These are phyloP conservation scores for Blastomyces parvus DNA, from an alignment of 2,329 filamentous ascomycete genomes.

Conservation along the genomic window DNA sequence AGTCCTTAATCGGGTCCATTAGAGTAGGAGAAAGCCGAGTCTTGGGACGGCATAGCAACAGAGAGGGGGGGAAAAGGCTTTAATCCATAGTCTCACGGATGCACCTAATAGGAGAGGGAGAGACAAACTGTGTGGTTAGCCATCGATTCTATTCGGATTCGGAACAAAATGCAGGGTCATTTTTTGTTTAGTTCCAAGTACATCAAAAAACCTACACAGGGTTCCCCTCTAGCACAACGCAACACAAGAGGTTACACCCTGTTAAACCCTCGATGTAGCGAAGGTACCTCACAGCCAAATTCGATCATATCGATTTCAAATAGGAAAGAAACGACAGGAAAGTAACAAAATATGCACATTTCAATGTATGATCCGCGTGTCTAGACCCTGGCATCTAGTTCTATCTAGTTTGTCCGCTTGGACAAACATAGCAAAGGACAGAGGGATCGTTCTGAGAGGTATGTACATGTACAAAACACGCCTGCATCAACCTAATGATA, in stretches of 20 bases:
- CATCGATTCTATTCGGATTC: not conserved
- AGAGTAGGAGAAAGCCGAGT: not conserved
- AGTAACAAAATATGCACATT: not conserved
- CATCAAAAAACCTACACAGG: not conserved
- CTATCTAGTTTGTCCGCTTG: not conserved
- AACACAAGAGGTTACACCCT: constrained; percentile 5
- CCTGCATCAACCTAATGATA: not conserved
- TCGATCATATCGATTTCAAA: not conserved
- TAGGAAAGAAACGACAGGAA: not conserved
- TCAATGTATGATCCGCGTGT: not conserved
- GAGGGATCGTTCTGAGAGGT: not conserved
- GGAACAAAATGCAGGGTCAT: not conserved
- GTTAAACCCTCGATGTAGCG: not conserved
- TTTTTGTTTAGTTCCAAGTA: not conserved
- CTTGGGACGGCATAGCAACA: no score
- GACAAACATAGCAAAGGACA: not conserved
- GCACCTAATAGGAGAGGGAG: not conserved
- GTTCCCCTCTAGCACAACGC: not conserved
- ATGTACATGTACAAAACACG: not conserved
- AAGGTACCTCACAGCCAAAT: not conserved
- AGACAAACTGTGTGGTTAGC: not conserved
- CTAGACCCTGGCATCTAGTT: not conserved
- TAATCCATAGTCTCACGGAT: not conserved
- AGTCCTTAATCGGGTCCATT: not conserved
- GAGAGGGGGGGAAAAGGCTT: not conserved